Evolutionary conservation across 768 basidiomycete genomes (phyloP).

Genomic region (Tulasnella calospora): DNA sequence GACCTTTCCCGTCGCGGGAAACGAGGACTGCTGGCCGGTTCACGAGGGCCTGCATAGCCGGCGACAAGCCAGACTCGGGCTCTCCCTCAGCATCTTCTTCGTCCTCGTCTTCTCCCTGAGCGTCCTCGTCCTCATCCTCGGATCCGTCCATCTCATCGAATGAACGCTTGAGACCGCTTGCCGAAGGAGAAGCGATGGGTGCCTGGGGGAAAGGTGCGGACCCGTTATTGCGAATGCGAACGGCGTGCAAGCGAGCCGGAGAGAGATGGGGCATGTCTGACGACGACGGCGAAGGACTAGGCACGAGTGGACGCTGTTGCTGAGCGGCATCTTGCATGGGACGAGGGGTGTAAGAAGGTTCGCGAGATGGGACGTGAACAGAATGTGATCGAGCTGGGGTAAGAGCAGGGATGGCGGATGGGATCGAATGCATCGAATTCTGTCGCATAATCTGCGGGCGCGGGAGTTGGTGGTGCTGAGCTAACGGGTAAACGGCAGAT

Average conservation of each 20-base stretch:
- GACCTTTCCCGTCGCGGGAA: constrained; percentile 1
- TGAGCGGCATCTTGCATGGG: neutral
- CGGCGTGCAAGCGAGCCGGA: constrained; percentile 7
- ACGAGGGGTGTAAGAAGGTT: constrained; percentile 2
- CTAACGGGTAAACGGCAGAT: constrained; percentile 7
- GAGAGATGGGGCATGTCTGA: constrained; percentile 9
- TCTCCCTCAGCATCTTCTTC: constrained; percentile 21
- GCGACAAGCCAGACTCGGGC: neutral
- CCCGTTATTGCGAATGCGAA: constrained; percentile 4
- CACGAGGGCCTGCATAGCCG: constrained; percentile 2
- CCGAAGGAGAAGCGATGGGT: neutral
- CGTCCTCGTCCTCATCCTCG: neutral
- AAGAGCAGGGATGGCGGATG: constrained; percentile 17
- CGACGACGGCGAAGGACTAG: constrained; percentile 17
- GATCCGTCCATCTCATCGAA: constrained; percentile 12
- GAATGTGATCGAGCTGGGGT: constrained; percentile 16
- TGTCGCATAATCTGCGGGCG: constrained; percentile 11
- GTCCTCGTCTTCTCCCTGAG: constrained; percentile 16
- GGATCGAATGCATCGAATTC: constrained; percentile 14
- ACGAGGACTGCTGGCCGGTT: neutral
- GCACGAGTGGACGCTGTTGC: neutral
- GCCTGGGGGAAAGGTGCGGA: constrained; percentile 8
- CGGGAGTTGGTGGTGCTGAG: constrained; percentile 9
- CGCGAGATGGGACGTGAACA: neutral
- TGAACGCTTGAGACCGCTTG: neutral